phyloP scores from a whole-genome alignment of 257 asterid genomes.

The Pogostemon cablin region DNA sequence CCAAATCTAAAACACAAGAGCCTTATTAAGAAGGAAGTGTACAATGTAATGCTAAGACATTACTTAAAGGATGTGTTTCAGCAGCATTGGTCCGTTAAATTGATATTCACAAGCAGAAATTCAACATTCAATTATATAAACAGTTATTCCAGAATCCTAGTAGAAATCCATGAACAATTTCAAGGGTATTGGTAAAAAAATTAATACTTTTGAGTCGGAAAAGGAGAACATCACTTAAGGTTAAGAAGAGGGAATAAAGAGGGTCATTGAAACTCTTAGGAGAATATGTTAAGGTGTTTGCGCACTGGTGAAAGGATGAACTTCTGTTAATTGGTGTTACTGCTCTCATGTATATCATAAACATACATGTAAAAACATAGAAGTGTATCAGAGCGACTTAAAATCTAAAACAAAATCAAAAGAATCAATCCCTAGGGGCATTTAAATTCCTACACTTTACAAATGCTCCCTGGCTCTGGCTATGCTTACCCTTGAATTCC shows the following conservation, averaged over 20 bases:
- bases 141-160: not conserved
- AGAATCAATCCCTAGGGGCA: not conserved
- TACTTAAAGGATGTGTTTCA: conserved; percentile 5
- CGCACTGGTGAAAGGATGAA: not conserved
- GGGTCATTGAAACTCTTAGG: conserved; percentile 10
- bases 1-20: conserved; percentile 14
- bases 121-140: not conserved
- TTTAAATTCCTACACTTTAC: conserved; percentile 1
- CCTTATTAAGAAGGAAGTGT: not conserved
- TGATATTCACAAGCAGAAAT: conserved; percentile 1
- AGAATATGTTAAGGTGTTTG: not conserved
- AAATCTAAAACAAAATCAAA: conserved; percentile 4
- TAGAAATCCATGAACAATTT: conserved; percentile 13
- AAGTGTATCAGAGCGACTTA: not conserved
- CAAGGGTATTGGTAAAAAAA: not conserved
- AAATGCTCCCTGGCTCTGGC: not conserved
- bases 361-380: not conserved
- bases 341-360: not conserved
- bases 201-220: not conserved
- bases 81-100: not conserved
- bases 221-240: conserved; percentile 2
- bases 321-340: conserved; percentile 1
- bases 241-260: not conserved
- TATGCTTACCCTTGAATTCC: conserved; percentile 2
- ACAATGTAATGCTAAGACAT: conserved; percentile 11